Evolutionary conservation across 495 filamentous ascomycete species (phyloP), one percentile per base, ranked within the genome.

Genomic region (Neurospora sp.): DNA sequence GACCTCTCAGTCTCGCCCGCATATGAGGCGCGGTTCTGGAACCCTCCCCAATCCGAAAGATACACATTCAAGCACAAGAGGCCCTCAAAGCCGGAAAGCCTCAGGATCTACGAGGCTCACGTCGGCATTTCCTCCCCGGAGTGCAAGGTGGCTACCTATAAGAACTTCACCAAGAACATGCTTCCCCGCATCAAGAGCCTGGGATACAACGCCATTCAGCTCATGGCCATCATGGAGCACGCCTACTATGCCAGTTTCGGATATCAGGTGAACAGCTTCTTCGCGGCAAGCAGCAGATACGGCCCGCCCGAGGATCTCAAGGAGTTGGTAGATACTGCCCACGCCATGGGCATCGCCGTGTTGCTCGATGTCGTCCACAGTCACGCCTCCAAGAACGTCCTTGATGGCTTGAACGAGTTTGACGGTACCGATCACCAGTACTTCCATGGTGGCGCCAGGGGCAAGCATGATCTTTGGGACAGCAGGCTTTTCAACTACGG

Each of bases 151-250:
- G 87, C 95, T 20, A 96, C 94, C 9, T 99, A 97, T 87, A 97
- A 97, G 81, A 93, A 99, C 82, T 99, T 99, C 83, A 98, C 96
- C 18, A 87, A 89, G 76, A 92, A 92, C 81, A 91, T 96, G 88
- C 88, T 99, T 9, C 94, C 94, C 10, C 90, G 95, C 73, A 98
- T 99, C 83, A 90, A 94, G 77, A 85, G 88, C 76, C 86, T 98
- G 71, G 96, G 95, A 71, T 99, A 99, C 84, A 98, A 99, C 83
- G 91, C 94, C 48, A 98, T 99, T 76, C 96, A 99, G 81, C 86
- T 99, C 75, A 99, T 99, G 96, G 96, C 96, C 48, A 87, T 99
- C 76, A 98, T 98, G 93, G 96, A 99, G 80, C 96, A 99, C 83
- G 95, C 96, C 38, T 99, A 99, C 85, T 99, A 99, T 81, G 96